These are phyloP conservation scores for Jasminum sambac DNA, from an alignment of 257 asterid species.

Conservation along the genomic window DNA sequence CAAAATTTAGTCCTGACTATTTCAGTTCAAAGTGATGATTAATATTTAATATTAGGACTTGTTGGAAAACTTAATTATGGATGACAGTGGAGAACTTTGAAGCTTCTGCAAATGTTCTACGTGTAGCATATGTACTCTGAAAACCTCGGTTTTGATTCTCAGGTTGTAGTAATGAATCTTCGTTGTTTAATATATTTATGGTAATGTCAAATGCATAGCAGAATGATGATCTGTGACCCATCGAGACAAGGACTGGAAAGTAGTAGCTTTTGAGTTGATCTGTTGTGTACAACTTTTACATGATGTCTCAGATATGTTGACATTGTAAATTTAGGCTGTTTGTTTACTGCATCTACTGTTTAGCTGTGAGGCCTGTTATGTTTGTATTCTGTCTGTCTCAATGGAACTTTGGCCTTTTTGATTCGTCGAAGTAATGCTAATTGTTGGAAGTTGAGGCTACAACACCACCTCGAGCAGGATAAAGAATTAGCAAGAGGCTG, in stretches of 20 bases:
- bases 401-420: background rate
- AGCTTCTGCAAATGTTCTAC: slow-evolving; percentile 16
- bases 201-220: background rate
- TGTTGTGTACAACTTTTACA: background rate
- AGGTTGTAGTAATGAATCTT: background rate
- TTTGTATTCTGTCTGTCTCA: background rate
- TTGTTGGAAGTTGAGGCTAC: background rate
- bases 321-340: background rate
- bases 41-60: slow-evolving; percentile 22
- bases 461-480: background rate
- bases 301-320: background rate
- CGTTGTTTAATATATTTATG: background rate
- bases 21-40: slow-evolving; percentile 24
- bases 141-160: background rate
- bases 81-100: slow-evolving; percentile 23
- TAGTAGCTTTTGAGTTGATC: background rate
- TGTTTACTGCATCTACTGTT: background rate
- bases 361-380: background rate
- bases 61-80: slow-evolving; percentile 24
- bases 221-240: background rate
- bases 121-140: background rate
- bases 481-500: background rate
- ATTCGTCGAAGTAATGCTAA: too few relatives aligned
- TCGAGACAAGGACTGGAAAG: background rate
- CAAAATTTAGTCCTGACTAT: slow-evolving; percentile 34